Base-by-base conservation (phyloP, 2,329 filamentous ascomycete species). In the Colletotrichum caudatum region DNA sequence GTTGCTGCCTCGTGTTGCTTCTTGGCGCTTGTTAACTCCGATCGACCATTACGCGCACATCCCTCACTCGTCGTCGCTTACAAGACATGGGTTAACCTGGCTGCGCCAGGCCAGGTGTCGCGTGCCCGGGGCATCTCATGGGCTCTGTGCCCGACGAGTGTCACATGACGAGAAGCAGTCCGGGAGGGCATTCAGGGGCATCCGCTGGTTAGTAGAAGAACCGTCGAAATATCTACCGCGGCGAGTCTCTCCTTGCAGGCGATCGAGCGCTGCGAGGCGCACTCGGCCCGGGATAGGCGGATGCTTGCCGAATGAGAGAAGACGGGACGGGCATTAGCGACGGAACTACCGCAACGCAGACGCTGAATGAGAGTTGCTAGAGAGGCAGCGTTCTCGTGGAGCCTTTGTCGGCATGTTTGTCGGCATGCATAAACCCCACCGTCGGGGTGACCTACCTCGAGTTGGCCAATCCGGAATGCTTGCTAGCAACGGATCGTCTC, bases 401-500 rank as follows among this genome's bases (percentile, higher is more conserved):
- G 46, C 26, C 56, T 54, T 51, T 14, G 46, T 58, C 33, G 53
- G 63, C 56, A 62, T 50, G 11, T 54, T 51, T 14, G 46, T 58
- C 33, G 53, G 63, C 56, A 62, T 50, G 11, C 35, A 46, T n/a
- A 20, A 20, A 69, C 51, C 41, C 64, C 69, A 50, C 68, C 16
- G 35, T 46, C 3, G 37, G 18, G 41, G 57, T 46, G n/a, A 20
- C 41, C 26, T 29, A 33, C 50, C 50, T 29, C 29, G 39, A 44
- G 41, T 35, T 53, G 26, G 46, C 65, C 69, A 71, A 71, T 69
- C 59, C 66, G 44, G 14, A 57, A 41, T 56, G 11, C 16, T 57
- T 64, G 16, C 50, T 5, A 41, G 41, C 37, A 29, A 66, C 35
- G 29, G 29, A 14, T 12, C 37, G 53, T 56, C 33, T n/a, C 33